Conservation (phyloP, 148 eudicot species). For the Salicornia ramosissima region DNA sequence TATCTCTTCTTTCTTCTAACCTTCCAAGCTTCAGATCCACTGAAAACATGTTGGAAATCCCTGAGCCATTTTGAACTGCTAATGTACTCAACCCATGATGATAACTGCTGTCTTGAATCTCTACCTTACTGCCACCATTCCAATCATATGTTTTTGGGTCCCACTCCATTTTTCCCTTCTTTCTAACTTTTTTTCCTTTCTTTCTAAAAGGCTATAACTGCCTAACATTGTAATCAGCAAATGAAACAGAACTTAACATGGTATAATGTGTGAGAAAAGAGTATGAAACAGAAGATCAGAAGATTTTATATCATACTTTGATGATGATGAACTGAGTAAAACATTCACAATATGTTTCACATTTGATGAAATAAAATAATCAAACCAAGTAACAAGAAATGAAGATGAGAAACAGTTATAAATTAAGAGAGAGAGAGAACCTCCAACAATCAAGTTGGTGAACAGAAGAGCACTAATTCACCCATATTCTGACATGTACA, state of each 20-base stretch:
- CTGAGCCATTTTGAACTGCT: conserved; percentile 2
- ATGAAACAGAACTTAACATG: no score
- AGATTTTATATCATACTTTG: not conserved
- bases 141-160: conserved; percentile 16
- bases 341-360: not conserved
- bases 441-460: conserved; percentile 18
- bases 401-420: no score
- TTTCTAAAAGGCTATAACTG: no score
- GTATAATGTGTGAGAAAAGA: not conserved
- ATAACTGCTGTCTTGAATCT: conserved; percentile 15
- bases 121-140: conserved; percentile 16
- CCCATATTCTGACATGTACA: conserved; percentile 47
- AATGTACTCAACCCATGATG: conserved; percentile 6
- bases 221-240: no score
- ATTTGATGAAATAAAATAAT: not conserved
- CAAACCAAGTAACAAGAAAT: no score
- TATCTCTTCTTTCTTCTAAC: conserved; percentile 11
- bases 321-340: not conserved
- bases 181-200: no score
- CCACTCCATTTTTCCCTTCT: conserved; percentile 4
- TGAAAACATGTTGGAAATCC: conserved; percentile 18
- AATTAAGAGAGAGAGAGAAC: not conserved
- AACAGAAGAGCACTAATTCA: conserved; percentile 31
- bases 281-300: not conserved
- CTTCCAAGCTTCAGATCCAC: conserved; percentile 26